Base-by-base conservation (phyloP, 2,329 filamentous ascomycete genomes). In the Trichoderma sp. region DNA sequence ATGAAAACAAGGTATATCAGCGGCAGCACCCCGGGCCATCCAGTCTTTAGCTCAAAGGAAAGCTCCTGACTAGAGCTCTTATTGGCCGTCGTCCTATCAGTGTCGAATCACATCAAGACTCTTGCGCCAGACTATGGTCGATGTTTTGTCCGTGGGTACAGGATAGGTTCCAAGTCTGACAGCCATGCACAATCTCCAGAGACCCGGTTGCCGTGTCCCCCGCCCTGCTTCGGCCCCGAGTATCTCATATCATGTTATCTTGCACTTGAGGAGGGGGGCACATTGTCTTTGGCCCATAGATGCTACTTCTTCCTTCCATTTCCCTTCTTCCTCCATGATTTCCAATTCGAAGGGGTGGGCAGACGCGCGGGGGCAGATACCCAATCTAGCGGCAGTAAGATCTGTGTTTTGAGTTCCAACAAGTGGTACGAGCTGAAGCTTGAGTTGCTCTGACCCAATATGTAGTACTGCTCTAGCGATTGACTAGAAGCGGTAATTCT, bases 121-220 rank as follows among this genome's bases (percentile, higher is more conserved):
- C 51, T 16, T 18, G 11, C 13, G 2, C 0, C 51, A 13, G 26
- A 4, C 49, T 55, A 16, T 26, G 21, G 32, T 34, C 21, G 5
- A 30, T 26, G 32, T 32, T 43, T 56, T 43, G 26, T n/a, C 39
- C 39, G 8, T 56, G 26, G 16, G 28, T 30, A 34, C n/a, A 51
- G 52, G 37, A 34, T 26, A 51, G 52, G 37, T n/a, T 59, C 16
- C 37, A 64, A 21, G 26, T 32, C 46, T 18, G n/a, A 11, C 30
- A 49, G 61, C 30, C 51, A 58, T 24, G 37, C 51, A 26, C 37
- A 46, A 43, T 51, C 37, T 30, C 63, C 63, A 59, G 63, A 66
- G 49, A 66, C 54, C 63, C 63, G 63, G 63, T 66, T 66, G 54
- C 46, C 54, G 21, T 51, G 63, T 21, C 63, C 54, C 37, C 60